These are phyloP conservation scores for Elaphomyces granulatus DNA, from an alignment of 495 filamentous ascomycete species.

Conservation along the genomic window DNA sequence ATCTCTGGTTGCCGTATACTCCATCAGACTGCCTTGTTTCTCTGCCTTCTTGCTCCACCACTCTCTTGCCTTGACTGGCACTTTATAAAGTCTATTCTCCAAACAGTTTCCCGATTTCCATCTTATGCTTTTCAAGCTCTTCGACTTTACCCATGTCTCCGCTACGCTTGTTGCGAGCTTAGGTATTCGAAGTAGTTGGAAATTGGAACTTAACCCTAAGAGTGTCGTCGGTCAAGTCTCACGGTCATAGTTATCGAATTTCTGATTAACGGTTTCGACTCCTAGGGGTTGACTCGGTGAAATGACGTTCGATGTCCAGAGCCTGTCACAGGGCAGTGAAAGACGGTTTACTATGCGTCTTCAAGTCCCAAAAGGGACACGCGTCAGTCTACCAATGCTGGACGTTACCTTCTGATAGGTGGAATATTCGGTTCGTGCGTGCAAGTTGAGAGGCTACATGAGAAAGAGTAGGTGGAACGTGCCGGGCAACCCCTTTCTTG, in stretches of 20 bases:
- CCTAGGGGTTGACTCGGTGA: conserved; percentile 18
- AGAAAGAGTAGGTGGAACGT: conserved; percentile 27
- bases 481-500: conserved; percentile 18
- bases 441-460: conserved; percentile 9
- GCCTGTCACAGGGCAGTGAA: conserved; percentile 18
- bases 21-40: conserved; percentile 10
- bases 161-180: conserved; percentile 6
- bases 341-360: conserved; percentile 34
- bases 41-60: conserved; percentile 11
- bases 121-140: conserved; percentile 9
- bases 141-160: conserved; percentile 4
- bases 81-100: conserved; percentile 22
- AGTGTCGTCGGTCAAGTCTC: conserved; percentile 25
- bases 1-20: no score
- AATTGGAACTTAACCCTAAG: conserved; percentile 32
- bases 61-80: conserved; percentile 20
- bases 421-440: conserved; percentile 24
- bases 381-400: conserved; percentile 37
- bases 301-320: conserved; percentile 34
- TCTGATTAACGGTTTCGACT: conserved; percentile 19
- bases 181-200: conserved; percentile 10
- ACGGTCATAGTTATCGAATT: conserved; percentile 25
- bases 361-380: conserved; percentile 20
- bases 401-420: conserved; percentile 25
- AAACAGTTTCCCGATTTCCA: conserved; percentile 14